Evolutionary conservation across 2,329 filamentous ascomycete species (phyloP).

Genomic region (Alternaria hordeiaustralica): DNA sequence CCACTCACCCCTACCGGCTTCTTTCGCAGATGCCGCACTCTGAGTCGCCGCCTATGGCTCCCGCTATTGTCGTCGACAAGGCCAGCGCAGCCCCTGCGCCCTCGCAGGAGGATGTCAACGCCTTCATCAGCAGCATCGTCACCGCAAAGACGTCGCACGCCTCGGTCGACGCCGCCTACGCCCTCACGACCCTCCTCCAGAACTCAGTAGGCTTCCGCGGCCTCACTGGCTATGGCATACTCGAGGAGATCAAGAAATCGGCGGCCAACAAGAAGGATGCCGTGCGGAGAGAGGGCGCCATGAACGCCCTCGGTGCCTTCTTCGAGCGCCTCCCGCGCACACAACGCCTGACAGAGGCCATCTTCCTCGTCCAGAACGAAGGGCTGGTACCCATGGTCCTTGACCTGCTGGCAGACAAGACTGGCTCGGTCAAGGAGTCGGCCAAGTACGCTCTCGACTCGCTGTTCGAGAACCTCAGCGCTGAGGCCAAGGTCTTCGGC

Average conservation of each 20-base stretch:
- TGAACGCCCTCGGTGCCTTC: constrained; percentile 92
- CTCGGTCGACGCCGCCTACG: constrained; percentile 69
- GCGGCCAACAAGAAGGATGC: constrained; percentile 94
- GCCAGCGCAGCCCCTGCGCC: constrained; percentile 51
- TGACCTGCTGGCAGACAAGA: constrained; percentile 90
- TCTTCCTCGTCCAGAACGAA: constrained; percentile 82
- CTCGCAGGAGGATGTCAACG: constrained; percentile 54
- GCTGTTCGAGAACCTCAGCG: constrained; percentile 77
- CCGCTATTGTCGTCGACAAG: constrained; percentile 55
- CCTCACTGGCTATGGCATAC: constrained; percentile 65
- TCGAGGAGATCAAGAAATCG: constrained; percentile 74
- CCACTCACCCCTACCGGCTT: constrained; percentile 13
- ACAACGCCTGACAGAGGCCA: constrained; percentile 78
- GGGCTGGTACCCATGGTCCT: constrained; percentile 75
- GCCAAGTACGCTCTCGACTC: constrained; percentile 94
- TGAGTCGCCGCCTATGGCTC: constrained; percentile 58
- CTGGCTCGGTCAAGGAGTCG: constrained; percentile 83
- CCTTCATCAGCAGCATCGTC: constrained; percentile 54
- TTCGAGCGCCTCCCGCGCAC: constrained; percentile 86
- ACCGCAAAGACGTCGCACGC: constrained; percentile 61
- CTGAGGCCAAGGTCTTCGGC: constrained; percentile 83
- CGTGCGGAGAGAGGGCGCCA: constrained; percentile 82
- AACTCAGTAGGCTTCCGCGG: constrained; percentile 70
- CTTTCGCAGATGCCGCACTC: constrained; percentile 55
- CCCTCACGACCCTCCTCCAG: constrained; percentile 67